Base-by-base conservation (phyloP, 176 grass and related monocot genomes). In the Poa pratensis region DNA sequence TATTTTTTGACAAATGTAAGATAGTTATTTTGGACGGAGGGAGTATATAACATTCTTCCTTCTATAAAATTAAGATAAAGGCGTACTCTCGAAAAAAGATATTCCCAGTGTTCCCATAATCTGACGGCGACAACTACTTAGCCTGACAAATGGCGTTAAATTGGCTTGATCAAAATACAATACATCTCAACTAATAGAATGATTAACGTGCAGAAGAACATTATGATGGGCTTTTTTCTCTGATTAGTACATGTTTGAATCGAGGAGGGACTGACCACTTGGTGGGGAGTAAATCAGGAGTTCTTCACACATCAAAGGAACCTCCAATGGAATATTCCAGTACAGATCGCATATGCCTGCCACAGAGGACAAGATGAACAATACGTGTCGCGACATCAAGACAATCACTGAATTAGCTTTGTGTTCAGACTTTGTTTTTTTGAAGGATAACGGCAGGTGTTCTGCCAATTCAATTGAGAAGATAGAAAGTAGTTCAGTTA, bases 371-470 rank as follows among this genome's bases (percentile, higher is more conserved):
- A 49, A 18, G 42, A 69, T 39, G 61, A 76, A 58, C 7, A 13
- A 86, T 26, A 76, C 20, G 27, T 61, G 71, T 85, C 77, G 76
- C 48, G 57, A 48, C 15, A 57, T 60, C 59, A 43, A 58, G 71
- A 60, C 52, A 77, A 51, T 8, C 7, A 58, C 58, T 55, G 27
- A 60, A 51, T n/a, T 81, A 23, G 19, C 23, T 30, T 70, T 51
- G 7, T 58, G 49, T 81, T 81, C 51, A 37, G 35, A 37, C 35
- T 76, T 77, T 16, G 13, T n/a, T n/a, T n/a, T n/a, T n/a, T n/a
- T n/a, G n/a, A n/a, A n/a, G n/a, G n/a, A n/a, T n/a, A n/a, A n/a
- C n/a, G n/a, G n/a, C n/a, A n/a, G n/a, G n/a, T n/a, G n/a, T n/a
- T n/a, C n/a, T n/a, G n/a, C n/a, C n/a, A n/a, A n/a, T n/a, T n/a